These are phyloP conservation scores for Aspergillus fumigatus DNA, from an alignment of 2,329 filamentous ascomycete species.

Conservation along the genomic window DNA sequence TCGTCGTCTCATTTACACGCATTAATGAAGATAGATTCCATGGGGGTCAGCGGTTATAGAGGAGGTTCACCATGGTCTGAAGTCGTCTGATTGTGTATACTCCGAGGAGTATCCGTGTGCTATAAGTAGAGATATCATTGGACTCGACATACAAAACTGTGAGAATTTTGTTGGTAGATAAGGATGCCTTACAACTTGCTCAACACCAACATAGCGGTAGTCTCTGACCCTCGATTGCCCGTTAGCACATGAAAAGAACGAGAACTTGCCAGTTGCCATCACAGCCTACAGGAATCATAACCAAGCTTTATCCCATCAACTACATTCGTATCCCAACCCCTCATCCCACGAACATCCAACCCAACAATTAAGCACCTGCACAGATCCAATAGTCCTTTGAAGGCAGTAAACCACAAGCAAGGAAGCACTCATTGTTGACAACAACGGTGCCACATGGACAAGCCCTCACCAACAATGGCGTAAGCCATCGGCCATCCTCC, in stretches of 20 bases:
- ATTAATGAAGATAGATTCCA: not conserved
- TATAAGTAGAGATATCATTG: not conserved
- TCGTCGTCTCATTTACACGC: not conserved
- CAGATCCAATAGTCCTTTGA: not conserved
- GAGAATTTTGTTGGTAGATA: too few species aligned
- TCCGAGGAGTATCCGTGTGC: not conserved
- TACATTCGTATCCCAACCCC: not conserved
- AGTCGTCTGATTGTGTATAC: not conserved
- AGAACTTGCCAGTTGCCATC: too few species aligned
- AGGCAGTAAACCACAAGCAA: not conserved
- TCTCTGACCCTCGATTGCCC: not conserved
- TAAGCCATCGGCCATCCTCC: not conserved
- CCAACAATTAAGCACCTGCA: not conserved
- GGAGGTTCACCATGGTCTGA: not conserved
- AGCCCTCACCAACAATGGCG: not conserved
- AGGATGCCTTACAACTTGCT: too few species aligned
- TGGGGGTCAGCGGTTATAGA: not conserved
- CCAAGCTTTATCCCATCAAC: not conserved
- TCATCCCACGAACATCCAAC: not conserved
- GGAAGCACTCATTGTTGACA: not conserved
- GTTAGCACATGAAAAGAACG: too few species aligned
- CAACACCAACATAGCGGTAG: not conserved
- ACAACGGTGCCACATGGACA: not conserved
- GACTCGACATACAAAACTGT: not conserved
- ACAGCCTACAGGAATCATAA: not conserved